phyloP scores from a whole-genome alignment of 129 eudicot genomes.

The Saposhnikovia divaricata region DNA sequence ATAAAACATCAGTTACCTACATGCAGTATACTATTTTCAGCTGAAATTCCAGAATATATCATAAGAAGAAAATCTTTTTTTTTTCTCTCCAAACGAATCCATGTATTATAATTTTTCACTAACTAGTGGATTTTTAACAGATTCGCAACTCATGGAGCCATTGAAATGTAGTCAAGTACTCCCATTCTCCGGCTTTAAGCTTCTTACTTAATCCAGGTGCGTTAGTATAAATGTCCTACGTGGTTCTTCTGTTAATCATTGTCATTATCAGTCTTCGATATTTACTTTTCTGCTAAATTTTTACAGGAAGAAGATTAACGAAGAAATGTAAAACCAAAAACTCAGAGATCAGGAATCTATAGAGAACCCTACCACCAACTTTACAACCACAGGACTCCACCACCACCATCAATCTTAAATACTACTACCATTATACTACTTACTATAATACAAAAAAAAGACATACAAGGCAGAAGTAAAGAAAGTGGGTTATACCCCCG shows the following conservation, averaged over 20 bases:
- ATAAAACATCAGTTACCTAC: not conserved
- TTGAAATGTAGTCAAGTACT: conserved; percentile 50
- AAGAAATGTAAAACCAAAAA: conserved; percentile 24
- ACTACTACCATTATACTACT: conserved; percentile 20
- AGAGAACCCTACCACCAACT: conserved; percentile 18
- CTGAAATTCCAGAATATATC: not conserved
- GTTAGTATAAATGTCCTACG: not conserved
- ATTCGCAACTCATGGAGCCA: conserved; percentile 71
- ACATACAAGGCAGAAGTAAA: conserved; percentile 18
- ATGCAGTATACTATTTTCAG: not conserved
- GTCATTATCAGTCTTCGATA: not conserved
- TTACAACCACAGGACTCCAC: conserved; percentile 13
- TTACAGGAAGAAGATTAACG: conserved; percentile 39
- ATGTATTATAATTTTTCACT: not conserved
- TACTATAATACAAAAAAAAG: conserved; percentile 32
- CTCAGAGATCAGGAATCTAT: conserved; percentile 26
- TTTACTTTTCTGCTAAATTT: not conserved
- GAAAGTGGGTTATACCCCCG: conserved; percentile 19
- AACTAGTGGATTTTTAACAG: conserved; percentile 15
- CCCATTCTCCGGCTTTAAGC: conserved; percentile 13
- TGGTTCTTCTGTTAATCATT: not conserved
- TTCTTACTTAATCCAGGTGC: conserved; percentile 40
- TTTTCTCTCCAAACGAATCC: not conserved
- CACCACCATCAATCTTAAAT: conserved; percentile 3
- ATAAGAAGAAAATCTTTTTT: conserved; percentile 5